phyloP scores from a whole-genome alignment of 148 eudicot genomes.

The Camellia granthamiana region DNA sequence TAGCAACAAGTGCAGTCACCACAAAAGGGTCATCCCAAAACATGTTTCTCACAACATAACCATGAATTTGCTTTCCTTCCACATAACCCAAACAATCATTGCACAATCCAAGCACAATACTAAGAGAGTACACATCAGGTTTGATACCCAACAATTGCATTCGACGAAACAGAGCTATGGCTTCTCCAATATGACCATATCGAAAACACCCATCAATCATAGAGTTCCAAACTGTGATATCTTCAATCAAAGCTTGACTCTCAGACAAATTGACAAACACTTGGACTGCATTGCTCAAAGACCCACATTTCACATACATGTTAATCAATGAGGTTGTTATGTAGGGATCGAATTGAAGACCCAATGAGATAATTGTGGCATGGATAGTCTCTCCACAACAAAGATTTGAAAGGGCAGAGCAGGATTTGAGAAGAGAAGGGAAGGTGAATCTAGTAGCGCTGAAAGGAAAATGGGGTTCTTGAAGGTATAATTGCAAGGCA shows the following conservation, averaged over 20 bases:
- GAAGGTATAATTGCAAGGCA: slow-evolving; percentile 35
- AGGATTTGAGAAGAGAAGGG: slow-evolving; percentile 55
- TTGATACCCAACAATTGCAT: slow-evolving; percentile 38
- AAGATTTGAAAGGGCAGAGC: slow-evolving; percentile 31
- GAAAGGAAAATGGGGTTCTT: slow-evolving; percentile 23
- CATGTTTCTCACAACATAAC: slow-evolving; percentile 36
- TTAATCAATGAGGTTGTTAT: slow-evolving; percentile 36
- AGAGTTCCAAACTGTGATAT: slow-evolving; percentile 48
- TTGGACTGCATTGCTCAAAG: slow-evolving; percentile 30
- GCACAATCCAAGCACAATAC: slow-evolving; percentile 40
- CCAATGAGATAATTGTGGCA: slow-evolving; percentile 31
- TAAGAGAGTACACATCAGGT: slow-evolving; percentile 41
- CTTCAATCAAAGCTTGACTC: slow-evolving; percentile 21
- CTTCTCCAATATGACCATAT: slow-evolving; percentile 27
- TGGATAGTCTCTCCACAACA: slow-evolving; percentile 37
- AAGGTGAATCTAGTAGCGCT: slow-evolving; percentile 32
- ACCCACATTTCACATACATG: slow-evolving; percentile 49
- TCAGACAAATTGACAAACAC: slow-evolving; percentile 39
- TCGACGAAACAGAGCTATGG: slow-evolving; percentile 26
- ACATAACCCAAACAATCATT: slow-evolving; percentile 6
- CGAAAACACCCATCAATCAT: slow-evolving; percentile 46
- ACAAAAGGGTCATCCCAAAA: slow-evolving; percentile 39
- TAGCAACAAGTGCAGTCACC: slow-evolving; percentile 39
- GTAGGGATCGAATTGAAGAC: slow-evolving; percentile 42
- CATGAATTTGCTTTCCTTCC: slow-evolving; percentile 40